Conservation (phyloP, 176 grass and related monocot genomes). For the Sorghum bicolor region Sorghum_bicolor_NCBIv3 NC_012876.2:3698501-3699000, state of each 20-base stretch:
- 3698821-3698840: neutral
- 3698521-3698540: no score
- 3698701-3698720: neutral
- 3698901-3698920: neutral
- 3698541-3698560: no score
- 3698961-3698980: neutral
- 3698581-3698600: no score
- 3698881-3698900: neutral
- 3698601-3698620: no score
- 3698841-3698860: neutral
- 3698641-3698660: no score
- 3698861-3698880: neutral
- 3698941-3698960: neutral
- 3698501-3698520: no score
- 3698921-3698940: no score
- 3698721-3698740: neutral
- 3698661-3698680: no score
- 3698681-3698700: neutral
- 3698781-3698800: neutral
- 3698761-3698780: neutral
- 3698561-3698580: no score
- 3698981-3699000: constrained; percentile 6
- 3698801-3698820: neutral
- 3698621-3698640: no score
- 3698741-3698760: neutral